Percentiles rank a stretch among this genome's conserved stretches.
phyloP scores from a whole-genome alignment of 2,329 filamentous ascomycete species.

The Elsinoe ampelina region DNA sequence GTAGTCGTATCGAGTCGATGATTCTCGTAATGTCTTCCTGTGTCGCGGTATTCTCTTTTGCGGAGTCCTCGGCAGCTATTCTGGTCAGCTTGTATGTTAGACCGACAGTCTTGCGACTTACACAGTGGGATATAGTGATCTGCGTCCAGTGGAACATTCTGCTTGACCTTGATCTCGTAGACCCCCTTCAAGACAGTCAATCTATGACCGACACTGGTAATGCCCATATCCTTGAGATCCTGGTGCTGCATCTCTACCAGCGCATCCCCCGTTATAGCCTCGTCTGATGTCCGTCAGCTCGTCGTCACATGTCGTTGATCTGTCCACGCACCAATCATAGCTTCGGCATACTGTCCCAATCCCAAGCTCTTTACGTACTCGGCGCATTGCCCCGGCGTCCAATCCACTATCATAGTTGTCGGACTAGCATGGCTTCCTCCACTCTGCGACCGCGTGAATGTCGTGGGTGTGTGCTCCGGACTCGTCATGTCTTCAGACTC shows the following conservation, averaged over 20 bases:
- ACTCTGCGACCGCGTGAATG: conserved; percentile 52
- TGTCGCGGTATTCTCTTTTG: conserved; percentile 76
- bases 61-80: conserved; percentile 78
- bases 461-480: conserved; percentile 68
- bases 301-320: conserved; percentile 24
- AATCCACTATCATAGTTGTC: conserved; percentile 67
- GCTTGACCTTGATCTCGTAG: conserved; percentile 91
- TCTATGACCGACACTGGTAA: conserved; percentile 85
- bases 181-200: conserved; percentile 92
- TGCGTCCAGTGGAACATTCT: conserved; percentile 80
- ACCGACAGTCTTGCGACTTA: conserved; percentile 39
- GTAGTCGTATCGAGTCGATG: conserved; percentile 77
- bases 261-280: conserved; percentile 88
- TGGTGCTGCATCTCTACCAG: conserved; percentile 82
- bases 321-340: conserved; percentile 59
- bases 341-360: conserved; percentile 70
- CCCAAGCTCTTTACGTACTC: conserved; percentile 78
- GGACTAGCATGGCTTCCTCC: conserved; percentile 57
- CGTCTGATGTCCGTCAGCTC: conserved; percentile 44
- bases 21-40: conserved; percentile 88
- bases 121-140: conserved; percentile 91
- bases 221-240: conserved; percentile 90
- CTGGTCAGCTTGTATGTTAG: conserved; percentile 17
- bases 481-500: conserved; percentile 29
- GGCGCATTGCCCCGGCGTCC: conserved; percentile 79